Conservation (phyloP, 768 basidiomycete species). For the Hericium rajendrae region DNA sequence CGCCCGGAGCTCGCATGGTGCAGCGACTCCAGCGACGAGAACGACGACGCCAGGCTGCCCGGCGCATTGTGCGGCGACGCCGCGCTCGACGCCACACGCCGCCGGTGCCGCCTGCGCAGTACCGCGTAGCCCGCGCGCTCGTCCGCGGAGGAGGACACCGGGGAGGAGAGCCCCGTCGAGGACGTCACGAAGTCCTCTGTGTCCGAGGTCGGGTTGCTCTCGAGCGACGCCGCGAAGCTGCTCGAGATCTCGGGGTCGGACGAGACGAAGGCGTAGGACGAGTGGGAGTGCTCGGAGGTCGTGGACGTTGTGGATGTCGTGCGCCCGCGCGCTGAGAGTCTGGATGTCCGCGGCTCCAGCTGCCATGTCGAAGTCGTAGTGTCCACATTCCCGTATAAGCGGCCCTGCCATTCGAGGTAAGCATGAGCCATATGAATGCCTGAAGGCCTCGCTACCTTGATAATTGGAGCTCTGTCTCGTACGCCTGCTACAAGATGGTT, state of each 20-base stretch:
- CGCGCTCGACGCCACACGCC: conserved; percentile 33
- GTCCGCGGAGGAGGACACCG: conserved; percentile 44
- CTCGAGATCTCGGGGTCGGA: conserved; percentile 71
- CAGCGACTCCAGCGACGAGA: conserved; percentile 69
- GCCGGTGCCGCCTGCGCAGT: conserved; percentile 5
- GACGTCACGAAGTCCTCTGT: conserved; percentile 47
- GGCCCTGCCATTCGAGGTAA: conserved; percentile 38
- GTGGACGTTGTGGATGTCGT: conserved; percentile 71
- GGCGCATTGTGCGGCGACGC: conserved; percentile 38
- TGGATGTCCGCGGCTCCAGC: conserved; percentile 56
- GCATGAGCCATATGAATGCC: background rate
- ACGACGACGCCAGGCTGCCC: conserved; percentile 57
- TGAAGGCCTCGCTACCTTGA: conserved; percentile 44
- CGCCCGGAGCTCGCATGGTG: conserved; percentile 49
- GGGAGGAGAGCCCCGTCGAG: conserved; percentile 56
- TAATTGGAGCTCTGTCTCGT: conserved; percentile 54
- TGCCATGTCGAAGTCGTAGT: conserved; percentile 66
- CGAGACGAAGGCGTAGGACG: conserved; percentile 76
- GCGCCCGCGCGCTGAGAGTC: conserved; percentile 52
- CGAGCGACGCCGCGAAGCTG: conserved; percentile 75
- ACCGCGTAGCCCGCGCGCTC: conserved; percentile 16
- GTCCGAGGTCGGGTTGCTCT: conserved; percentile 65
- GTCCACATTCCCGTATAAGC: conserved; percentile 63
- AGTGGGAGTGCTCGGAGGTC: conserved; percentile 49
- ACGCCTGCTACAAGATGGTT: conserved; percentile 68